phyloP scores from a whole-genome alignment of 441 rosid species.

The Populus tomentosa region DNA sequence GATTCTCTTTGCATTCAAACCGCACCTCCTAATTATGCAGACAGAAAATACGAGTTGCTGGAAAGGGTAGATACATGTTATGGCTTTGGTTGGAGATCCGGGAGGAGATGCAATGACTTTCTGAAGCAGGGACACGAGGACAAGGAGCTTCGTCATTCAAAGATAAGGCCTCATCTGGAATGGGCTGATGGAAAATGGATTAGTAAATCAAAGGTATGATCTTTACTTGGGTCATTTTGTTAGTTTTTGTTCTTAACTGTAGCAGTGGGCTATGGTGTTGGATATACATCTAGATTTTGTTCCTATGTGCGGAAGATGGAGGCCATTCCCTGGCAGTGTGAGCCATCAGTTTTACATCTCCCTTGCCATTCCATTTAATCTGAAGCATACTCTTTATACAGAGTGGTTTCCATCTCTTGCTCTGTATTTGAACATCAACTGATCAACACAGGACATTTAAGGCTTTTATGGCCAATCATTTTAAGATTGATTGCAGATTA shows the following conservation, averaged over 20 bases:
- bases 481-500: too few species aligned
- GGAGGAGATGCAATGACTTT: slow-evolving; percentile 24
- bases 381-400: too few species aligned
- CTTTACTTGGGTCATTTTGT: neutral
- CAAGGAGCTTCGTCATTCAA: slow-evolving; percentile 25
- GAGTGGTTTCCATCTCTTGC: too few species aligned
- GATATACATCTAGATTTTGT: neutral
- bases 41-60: slow-evolving; percentile 38
- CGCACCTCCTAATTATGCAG: slow-evolving; percentile 33
- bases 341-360: too few species aligned
- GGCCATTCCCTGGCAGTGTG: too few species aligned
- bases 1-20: slow-evolving; percentile 40
- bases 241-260: neutral
- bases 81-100: slow-evolving; percentile 40
- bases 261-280: neutral
- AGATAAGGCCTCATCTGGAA: slow-evolving; percentile 48
- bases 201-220: slow-evolving; percentile 34
- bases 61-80: slow-evolving; percentile 43
- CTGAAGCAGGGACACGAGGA: slow-evolving; percentile 40
- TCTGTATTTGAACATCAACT: too few species aligned
- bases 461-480: too few species aligned
- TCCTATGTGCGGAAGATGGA: too few species aligned
- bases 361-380: too few species aligned
- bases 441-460: too few species aligned
- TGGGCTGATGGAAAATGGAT: slow-evolving; percentile 54